Conservation (phyloP, 441 rosid species). For the Erodium trifolium region DNA sequence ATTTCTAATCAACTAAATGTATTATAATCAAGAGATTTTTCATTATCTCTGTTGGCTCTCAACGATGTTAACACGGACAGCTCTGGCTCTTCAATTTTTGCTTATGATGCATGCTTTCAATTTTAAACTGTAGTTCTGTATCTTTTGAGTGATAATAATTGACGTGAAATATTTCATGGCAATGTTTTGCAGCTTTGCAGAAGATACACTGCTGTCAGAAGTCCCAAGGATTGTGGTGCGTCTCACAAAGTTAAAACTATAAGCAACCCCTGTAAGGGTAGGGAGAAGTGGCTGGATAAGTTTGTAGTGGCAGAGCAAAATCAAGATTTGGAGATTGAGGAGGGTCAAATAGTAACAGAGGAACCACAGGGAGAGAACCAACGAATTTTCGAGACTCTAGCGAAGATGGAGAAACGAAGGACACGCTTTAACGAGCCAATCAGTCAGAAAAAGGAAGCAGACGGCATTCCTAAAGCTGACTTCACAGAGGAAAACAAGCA, state of each 20-base stretch:
- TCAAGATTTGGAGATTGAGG: conserved; percentile 31
- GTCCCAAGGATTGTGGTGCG: conserved; percentile 8
- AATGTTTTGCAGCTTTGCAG: conserved; percentile 29
- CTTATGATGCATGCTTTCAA: not conserved
- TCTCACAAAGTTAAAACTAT: not conserved
- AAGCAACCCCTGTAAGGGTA: not conserved
- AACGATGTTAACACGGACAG: not conserved
- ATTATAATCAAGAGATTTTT: not conserved
- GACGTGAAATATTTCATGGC: conserved; percentile 22
- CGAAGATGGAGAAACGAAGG: conserved; percentile 59
- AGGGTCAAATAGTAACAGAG: conserved; percentile 35
- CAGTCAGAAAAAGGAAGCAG: conserved; percentile 18
- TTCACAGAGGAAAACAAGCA: conserved; percentile 25
- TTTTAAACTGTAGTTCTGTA: conserved; percentile 2
- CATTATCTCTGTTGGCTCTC: not conserved
- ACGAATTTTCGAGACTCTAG: conserved; percentile 35
- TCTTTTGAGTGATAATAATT: conserved; percentile 11
- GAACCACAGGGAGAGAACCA: conserved; percentile 32
- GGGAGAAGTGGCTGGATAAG: conserved; percentile 21
- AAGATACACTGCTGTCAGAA: conserved; percentile 21
- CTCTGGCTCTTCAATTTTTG: not conserved
- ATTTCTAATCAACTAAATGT: not conserved
- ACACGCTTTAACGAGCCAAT: conserved; percentile 48
- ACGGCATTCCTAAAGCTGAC: conserved; percentile 21
- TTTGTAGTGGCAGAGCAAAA: conserved; percentile 14